These are phyloP conservation scores for Candida maltosa DNA, from an alignment of 805 yeast genomes.

Conservation along the genomic window DNA sequence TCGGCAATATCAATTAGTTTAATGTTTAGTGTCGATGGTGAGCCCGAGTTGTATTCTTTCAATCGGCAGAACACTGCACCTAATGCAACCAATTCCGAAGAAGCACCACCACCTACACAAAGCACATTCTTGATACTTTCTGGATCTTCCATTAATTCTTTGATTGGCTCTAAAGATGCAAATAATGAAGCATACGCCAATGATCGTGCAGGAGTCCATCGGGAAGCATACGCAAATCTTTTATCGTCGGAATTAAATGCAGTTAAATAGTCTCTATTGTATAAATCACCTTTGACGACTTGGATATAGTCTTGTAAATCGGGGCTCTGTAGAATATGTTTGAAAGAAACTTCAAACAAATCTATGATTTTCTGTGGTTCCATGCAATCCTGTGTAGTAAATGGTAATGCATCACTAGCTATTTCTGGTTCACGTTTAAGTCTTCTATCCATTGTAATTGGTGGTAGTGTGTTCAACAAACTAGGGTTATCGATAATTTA, in stretches of 20 bases:
- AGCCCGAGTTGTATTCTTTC: constrained; percentile 31
- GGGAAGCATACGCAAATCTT: constrained; percentile 70
- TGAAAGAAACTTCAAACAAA: constrained; percentile 31
- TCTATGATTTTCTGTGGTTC: constrained; percentile 33
- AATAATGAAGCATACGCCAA: constrained; percentile 70
- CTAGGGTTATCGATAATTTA: no score
- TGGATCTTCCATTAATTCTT: constrained; percentile 31
- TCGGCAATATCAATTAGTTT: constrained; percentile 74
- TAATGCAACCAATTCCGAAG: constrained; percentile 71
- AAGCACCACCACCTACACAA: constrained; percentile 88
- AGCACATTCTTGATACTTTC: constrained; percentile 39
- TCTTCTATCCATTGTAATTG: no score
- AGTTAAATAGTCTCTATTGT: constrained; percentile 61
- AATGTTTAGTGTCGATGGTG: constrained; percentile 38
- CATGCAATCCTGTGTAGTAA: constrained; percentile 27
- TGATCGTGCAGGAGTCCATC: constrained; percentile 88
- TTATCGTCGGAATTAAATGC: constrained; percentile 68
- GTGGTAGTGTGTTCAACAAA: no score
- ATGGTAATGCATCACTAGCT: constrained; percentile 22
- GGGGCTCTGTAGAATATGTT: constrained; percentile 29
- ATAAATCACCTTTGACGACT: constrained; percentile 64
- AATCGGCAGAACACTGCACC: constrained; percentile 52
- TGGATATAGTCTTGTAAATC: constrained; percentile 51
- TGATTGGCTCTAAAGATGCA: constrained; percentile 44
- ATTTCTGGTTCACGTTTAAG: no score